Evolutionary conservation across 768 basidiomycete species (phyloP).

Genomic region (Mycena sanguinolenta): DNA sequence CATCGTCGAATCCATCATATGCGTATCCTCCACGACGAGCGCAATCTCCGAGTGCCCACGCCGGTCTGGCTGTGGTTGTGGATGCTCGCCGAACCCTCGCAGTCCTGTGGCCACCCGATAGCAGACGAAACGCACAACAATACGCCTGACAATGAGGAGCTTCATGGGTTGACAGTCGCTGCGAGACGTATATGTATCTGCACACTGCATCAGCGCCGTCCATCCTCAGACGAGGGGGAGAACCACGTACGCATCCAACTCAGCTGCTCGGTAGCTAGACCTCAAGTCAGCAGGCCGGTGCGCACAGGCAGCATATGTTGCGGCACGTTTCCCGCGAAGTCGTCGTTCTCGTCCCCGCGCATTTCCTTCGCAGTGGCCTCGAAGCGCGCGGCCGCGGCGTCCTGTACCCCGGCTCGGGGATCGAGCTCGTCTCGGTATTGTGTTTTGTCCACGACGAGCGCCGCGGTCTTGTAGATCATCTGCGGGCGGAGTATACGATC

Average conservation of each 20-base stretch:
- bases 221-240: not conserved
- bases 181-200: constrained; percentile 87
- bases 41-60: constrained; percentile 95
- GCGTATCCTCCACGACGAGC: constrained; percentile 90
- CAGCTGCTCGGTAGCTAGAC: constrained; percentile 88
- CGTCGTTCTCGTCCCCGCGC: constrained; percentile 70
- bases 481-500: no score
- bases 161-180: constrained; percentile 89
- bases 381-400: constrained; percentile 83
- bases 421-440: constrained; percentile 71
- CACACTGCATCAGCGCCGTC: no score
- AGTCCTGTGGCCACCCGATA: no score
- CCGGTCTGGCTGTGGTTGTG: constrained; percentile 93
- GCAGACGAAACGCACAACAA: constrained; percentile 72
- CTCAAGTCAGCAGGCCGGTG: constrained; percentile 76
- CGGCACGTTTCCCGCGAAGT: constrained; percentile 81
- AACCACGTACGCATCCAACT: constrained; percentile 77
- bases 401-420: constrained; percentile 76
- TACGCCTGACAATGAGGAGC: constrained; percentile 91
- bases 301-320: constrained; percentile 82
- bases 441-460: constrained; percentile 66
- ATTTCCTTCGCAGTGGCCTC: constrained; percentile 71
- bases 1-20: constrained; percentile 83
- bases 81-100: constrained; percentile 88
- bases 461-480: no score